Percentiles rank a stretch among this genome's conserved stretches.
These are phyloP conservation scores for Sarcodon aspratus DNA, from an alignment of 768 basidiomycete species.

Conservation along the genomic window DNA sequence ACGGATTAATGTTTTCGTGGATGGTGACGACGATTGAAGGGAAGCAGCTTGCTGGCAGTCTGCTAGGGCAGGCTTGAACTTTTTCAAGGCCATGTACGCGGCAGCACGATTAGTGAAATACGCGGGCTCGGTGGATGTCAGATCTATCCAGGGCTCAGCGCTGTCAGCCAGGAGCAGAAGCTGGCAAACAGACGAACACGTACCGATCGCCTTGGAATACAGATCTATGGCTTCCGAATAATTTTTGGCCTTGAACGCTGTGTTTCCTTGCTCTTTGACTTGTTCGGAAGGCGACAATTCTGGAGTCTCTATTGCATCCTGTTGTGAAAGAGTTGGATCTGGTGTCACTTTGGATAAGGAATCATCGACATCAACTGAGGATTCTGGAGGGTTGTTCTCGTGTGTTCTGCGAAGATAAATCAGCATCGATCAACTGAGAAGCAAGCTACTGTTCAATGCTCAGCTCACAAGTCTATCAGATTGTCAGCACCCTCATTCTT, in stretches of 20 bases:
- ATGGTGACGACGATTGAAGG: conserved; percentile 48
- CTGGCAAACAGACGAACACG: conserved; percentile 2
- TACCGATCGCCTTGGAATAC: conserved; percentile 71
- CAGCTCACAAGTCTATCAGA: too few species aligned
- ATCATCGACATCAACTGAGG: too few species aligned
- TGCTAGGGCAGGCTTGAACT: conserved; percentile 58
- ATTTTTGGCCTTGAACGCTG: conserved; percentile 53
- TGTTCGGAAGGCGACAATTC: conserved; percentile 20
- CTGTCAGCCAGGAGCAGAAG: background rate
- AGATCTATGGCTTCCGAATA: conserved; percentile 62
- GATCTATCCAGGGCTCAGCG: conserved; percentile 8
- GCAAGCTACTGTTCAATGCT: too few species aligned
- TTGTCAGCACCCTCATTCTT: too few species aligned
- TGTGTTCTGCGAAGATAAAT: too few species aligned
- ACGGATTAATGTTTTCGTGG: conserved; percentile 70
- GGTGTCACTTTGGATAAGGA: too few species aligned
- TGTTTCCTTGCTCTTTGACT: conserved; percentile 67
- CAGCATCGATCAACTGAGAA: too few species aligned
- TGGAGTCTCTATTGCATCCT: too few species aligned
- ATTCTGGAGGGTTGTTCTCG: too few species aligned
- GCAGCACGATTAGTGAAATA: conserved; percentile 84
- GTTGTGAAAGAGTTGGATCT: too few species aligned
- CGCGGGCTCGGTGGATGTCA: conserved; percentile 42
- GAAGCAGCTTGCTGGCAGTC: conserved; percentile 71
- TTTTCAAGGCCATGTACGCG: conserved; percentile 72